Evolutionary conservation across 352 stramenopile species (phyloP).

Genomic region (Pythium pyrilobum): DNA sequence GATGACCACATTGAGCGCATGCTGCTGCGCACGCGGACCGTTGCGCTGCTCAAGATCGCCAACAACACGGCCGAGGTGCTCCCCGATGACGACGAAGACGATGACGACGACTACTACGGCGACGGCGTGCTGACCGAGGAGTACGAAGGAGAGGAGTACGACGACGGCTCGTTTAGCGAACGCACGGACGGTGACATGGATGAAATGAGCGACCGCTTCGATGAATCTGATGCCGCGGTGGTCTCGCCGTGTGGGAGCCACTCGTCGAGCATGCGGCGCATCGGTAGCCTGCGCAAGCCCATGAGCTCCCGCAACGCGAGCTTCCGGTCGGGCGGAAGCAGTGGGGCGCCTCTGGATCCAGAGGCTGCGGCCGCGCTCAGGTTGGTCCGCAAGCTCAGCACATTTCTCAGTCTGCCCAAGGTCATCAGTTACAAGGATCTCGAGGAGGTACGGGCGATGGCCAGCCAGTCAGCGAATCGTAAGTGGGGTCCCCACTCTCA

Average conservation of each 20-base stretch:
- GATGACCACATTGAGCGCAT: slow-evolving; percentile 71
- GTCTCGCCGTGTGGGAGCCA: not conserved
- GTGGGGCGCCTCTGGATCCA: slow-evolving; percentile 5
- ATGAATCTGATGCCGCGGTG: not conserved
- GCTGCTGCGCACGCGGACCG: slow-evolving; percentile 51
- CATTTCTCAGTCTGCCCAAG: slow-evolving; percentile 59
- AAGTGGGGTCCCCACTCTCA: too few species aligned
- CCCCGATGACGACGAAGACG: slow-evolving; percentile 37
- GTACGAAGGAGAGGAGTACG: slow-evolving; percentile 1
- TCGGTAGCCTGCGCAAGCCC: slow-evolving; percentile 1
- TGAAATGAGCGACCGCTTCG: slow-evolving; percentile 11
- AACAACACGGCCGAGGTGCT: slow-evolving; percentile 67
- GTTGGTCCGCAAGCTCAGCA: slow-evolving; percentile 54
- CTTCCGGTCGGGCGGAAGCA: slow-evolving; percentile 22
- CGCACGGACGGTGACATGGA: slow-evolving; percentile 9
- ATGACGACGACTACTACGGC: slow-evolving; percentile 31
- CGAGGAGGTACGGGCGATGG: slow-evolving; percentile 36
- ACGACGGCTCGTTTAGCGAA: not conserved
- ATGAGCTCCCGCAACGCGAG: slow-evolving; percentile 22
- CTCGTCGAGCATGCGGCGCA: slow-evolving; percentile 4
- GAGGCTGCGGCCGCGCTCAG: slow-evolving; percentile 38
- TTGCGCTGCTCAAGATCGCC: slow-evolving; percentile 66
- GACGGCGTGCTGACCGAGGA: not conserved
- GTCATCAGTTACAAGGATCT: slow-evolving; percentile 71
- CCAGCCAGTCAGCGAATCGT: not conserved